These are phyloP conservation scores for Allium cepa DNA, from an alignment of 106 monocot genomes.

Conservation along the genomic window DNA sequence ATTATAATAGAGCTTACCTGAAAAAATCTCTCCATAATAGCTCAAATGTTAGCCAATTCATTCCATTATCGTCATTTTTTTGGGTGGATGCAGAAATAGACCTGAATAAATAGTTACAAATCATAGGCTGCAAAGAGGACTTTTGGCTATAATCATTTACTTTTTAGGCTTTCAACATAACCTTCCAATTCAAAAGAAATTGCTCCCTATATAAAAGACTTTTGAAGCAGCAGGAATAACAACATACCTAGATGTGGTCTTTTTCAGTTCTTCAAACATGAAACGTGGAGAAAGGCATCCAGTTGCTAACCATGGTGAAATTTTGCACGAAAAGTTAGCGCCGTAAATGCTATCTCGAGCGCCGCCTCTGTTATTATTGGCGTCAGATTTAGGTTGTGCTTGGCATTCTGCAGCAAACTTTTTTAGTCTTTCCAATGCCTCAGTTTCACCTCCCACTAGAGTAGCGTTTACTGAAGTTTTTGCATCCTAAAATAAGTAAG, in stretches of 20 bases:
- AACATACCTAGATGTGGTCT: slow-evolving; percentile 53
- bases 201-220: too few relatives aligned
- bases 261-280: slow-evolving; percentile 92
- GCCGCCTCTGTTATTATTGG: slow-evolving; percentile 12
- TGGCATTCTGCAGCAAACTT: slow-evolving; percentile 72
- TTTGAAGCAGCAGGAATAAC: too few relatives aligned
- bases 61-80: slow-evolving; percentile 46
- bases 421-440: slow-evolving; percentile 83
- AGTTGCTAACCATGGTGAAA: slow-evolving; percentile 91
- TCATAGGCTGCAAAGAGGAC: too few relatives aligned
- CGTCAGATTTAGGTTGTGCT: slow-evolving; percentile 49
- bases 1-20: slow-evolving; percentile 32
- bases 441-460: slow-evolving; percentile 79
- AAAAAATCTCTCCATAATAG: slow-evolving; percentile 99
- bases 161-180: too few relatives aligned
- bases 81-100: slow-evolving; percentile 30
- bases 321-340: slow-evolving; percentile 99
- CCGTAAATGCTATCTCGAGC: slow-evolving; percentile 79
- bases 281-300: slow-evolving; percentile 98
- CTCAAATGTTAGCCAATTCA: slow-evolving; percentile 96
- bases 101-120: slow-evolving; percentile 18
- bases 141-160: too few relatives aligned
- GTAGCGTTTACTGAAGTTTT: slow-evolving; percentile 51
- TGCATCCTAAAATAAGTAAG: slow-evolving; percentile 39
- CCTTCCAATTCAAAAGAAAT: too few relatives aligned